These are phyloP conservation scores for Aspergillus fumigatiaffinis DNA, from an alignment of 2,329 filamentous ascomycete species.

Conservation along the genomic window DNA sequence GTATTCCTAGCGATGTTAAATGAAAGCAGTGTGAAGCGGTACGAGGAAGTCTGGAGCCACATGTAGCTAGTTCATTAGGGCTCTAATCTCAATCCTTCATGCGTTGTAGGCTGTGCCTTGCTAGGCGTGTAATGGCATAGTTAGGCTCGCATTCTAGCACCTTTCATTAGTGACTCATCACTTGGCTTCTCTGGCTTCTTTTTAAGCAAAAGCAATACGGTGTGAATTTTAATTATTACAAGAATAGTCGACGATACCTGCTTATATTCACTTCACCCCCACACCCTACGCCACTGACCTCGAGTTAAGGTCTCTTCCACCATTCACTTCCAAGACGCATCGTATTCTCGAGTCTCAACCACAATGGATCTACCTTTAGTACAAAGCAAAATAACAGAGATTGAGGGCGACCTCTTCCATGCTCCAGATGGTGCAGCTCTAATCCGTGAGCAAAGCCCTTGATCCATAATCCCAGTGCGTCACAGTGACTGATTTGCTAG, in stretches of 20 bases:
- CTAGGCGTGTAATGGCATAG: background rate
- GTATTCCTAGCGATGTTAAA: background rate
- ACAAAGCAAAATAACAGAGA: slow-evolving; percentile 23
- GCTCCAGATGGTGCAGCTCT: slow-evolving; percentile 49
- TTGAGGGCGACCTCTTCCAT: slow-evolving; percentile 50
- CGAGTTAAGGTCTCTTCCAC: background rate
- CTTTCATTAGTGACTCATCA: background rate
- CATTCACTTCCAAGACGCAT: background rate
- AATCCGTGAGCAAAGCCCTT: slow-evolving; percentile 39
- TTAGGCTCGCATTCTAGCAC: background rate
- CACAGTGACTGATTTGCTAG: background rate
- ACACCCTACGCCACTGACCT: background rate
- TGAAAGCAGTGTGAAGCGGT: background rate
- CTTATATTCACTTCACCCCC: background rate
- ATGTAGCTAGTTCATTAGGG: background rate
- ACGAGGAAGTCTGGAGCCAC: background rate
- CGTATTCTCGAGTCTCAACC: background rate
- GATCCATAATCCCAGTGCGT: background rate
- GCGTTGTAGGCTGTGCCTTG: background rate
- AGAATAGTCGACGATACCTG: too few species aligned
- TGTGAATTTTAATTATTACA: background rate
- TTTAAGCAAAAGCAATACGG: background rate
- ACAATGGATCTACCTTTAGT: background rate
- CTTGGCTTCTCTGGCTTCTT: background rate
- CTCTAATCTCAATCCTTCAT: background rate